Conservation (phyloP, 2,329 filamentous ascomycete genomes). For the Alternaria infectoria region DNA sequence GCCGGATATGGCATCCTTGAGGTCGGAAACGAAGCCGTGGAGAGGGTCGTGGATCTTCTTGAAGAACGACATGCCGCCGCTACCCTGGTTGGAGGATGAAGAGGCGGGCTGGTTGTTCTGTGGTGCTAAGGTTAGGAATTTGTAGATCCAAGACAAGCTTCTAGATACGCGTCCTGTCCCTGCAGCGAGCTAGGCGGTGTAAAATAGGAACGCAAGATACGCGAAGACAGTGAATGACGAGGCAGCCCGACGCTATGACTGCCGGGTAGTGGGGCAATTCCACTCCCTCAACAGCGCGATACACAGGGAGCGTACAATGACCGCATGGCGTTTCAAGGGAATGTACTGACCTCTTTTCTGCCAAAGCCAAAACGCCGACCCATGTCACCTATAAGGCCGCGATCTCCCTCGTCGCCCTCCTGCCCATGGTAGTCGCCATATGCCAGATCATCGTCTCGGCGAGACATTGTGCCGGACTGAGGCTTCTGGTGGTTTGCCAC, state of each 20-base stretch:
- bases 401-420: conserved; percentile 51
- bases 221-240: conserved; percentile 9
- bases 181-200: conserved; percentile 6
- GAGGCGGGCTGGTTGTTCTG: conserved; percentile 31
- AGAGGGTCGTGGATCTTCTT: conserved; percentile 62
- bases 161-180: not conserved
- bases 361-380: conserved; percentile 53
- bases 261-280: conserved; percentile 14
- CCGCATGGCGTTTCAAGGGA: conserved; percentile 21
- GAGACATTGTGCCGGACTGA: conserved; percentile 37
- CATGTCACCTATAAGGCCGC: conserved; percentile 61
- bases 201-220: not conserved
- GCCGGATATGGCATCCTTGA: conserved; percentile 58
- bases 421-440: conserved; percentile 60
- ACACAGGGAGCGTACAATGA: conserved; percentile 20
- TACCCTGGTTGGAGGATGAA: conserved; percentile 32
- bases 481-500: conserved; percentile 11
- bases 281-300: conserved; percentile 15
- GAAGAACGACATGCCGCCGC: conserved; percentile 54
- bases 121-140: not conserved
- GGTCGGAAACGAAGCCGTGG: conserved; percentile 57
- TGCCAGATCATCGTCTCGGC: conserved; percentile 59
- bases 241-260: conserved; percentile 18
- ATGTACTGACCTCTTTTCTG: conserved; percentile 39
- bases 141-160: not conserved